Evolutionary conservation across 805 yeast species (phyloP).

Genomic region (Candida vartiovaarae): DNA sequence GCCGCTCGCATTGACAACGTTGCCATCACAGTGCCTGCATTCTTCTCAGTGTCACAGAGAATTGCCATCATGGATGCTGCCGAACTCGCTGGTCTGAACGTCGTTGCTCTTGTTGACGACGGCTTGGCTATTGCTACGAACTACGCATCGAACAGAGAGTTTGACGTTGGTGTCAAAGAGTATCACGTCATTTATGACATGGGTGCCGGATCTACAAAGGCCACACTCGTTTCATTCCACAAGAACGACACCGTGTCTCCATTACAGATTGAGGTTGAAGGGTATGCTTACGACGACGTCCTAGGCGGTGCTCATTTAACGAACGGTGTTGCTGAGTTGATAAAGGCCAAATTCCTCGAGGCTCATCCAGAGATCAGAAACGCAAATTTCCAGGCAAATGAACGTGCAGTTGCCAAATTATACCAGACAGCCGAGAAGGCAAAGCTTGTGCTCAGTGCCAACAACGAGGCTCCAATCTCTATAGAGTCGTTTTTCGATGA

Average conservation of each 20-base stretch:
- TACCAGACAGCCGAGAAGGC: constrained; percentile 86
- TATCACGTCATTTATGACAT: constrained; percentile 75
- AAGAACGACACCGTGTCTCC: constrained; percentile 37
- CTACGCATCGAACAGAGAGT: constrained; percentile 55
- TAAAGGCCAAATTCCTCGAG: constrained; percentile 52
- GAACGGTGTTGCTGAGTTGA: constrained; percentile 48
- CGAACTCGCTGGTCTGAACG: constrained; percentile 56
- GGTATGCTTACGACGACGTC: constrained; percentile 57
- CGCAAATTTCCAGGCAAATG: constrained; percentile 35
- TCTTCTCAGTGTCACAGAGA: constrained; percentile 57
- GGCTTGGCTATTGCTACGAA: constrained; percentile 89
- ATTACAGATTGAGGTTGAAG: constrained; percentile 53
- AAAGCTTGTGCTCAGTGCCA: constrained; percentile 81
- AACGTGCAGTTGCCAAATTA: constrained; percentile 58
- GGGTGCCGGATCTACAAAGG: constrained; percentile 90
- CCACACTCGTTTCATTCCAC: constrained; percentile 67
- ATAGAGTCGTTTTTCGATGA: constrained; percentile 73
- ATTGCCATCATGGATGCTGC: constrained; percentile 67
- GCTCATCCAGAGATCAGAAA: constrained; percentile 32
- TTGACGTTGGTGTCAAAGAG: constrained; percentile 35
- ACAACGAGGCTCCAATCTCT: constrained; percentile 66
- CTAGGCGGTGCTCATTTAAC: constrained; percentile 80
- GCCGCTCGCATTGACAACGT: constrained; percentile 50
- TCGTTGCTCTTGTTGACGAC: constrained; percentile 72
- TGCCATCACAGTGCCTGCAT: constrained; percentile 75